These are phyloP conservation scores for Paramecium sexaurelia DNA, from an alignment of 73 alveolate genomes.

Conservation along the genomic window DNA sequence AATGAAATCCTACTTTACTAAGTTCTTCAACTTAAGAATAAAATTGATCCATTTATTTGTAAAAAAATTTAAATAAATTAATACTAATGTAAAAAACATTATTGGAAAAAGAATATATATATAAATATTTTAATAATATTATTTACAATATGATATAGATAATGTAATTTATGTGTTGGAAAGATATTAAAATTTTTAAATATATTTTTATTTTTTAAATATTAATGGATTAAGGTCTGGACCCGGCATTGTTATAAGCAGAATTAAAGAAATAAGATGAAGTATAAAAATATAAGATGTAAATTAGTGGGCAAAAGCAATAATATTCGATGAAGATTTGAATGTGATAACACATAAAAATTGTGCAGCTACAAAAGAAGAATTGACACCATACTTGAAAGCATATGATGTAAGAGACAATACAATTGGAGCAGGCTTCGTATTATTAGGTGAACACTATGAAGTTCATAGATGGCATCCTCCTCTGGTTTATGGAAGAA, in stretches of 20 bases:
- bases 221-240: constrained; percentile 36
- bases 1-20: not conserved
- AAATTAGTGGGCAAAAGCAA: constrained; percentile 71
- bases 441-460: constrained; percentile 78
- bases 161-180: not conserved
- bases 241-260: not conserved
- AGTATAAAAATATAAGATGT: not conserved
- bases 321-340: constrained; percentile 66
- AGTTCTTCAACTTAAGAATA: not conserved
- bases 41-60: not conserved
- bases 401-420: constrained; percentile 69
- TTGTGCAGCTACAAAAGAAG: constrained; percentile 59
- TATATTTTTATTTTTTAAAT: not conserved
- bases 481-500: constrained; percentile 96
- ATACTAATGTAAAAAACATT: not conserved
- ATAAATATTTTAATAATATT: not conserved
- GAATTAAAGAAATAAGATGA: constrained; percentile 45
- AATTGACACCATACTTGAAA: constrained; percentile 53
- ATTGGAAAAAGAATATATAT: not conserved
- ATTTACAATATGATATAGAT: not conserved
- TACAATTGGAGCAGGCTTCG: constrained; percentile 72
- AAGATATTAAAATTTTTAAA: not conserved
- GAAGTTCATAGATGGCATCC: constrained; percentile 99
- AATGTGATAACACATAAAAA: constrained; percentile 61
- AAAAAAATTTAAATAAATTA: not conserved